phyloP scores from a whole-genome alignment of 192 early-diverging fungal species.

The Dispira simplex region DNA sequence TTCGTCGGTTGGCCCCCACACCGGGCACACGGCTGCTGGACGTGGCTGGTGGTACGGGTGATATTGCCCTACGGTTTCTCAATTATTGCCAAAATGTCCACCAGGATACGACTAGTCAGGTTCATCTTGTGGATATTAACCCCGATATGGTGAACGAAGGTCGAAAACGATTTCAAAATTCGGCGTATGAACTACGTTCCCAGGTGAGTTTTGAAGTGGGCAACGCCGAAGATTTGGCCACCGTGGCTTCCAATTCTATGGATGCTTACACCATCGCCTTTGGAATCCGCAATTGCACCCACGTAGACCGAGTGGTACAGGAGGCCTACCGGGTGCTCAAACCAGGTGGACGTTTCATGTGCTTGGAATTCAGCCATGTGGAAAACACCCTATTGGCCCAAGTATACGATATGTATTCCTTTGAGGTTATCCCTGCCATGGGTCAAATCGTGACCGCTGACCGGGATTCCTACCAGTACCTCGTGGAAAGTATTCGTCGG shows the following conservation, averaged over 20 bases:
- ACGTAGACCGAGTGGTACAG: constrained; percentile 67
- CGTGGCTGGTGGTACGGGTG: constrained; percentile 96
- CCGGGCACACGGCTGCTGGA: constrained; percentile 77
- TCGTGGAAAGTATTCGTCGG: constrained; percentile 90
- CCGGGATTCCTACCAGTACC: constrained; percentile 86
- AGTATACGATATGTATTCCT: constrained; percentile 88
- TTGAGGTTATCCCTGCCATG: constrained; percentile 80
- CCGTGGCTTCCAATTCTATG: constrained; percentile 56
- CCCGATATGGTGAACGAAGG: constrained; percentile 90
- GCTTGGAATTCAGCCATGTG: constrained; percentile 84
- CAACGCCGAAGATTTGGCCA: constrained; percentile 75
- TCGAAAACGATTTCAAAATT: constrained; percentile 45
- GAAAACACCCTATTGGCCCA: constrained; percentile 69
- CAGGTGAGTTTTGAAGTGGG: constrained; percentile 66
- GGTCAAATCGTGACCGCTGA: constrained; percentile 82
- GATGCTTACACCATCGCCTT: constrained; percentile 97
- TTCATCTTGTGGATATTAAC: constrained; percentile 93
- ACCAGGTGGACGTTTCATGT: constrained; percentile 92
- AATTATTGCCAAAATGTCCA: constrained; percentile 61
- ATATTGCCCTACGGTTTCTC: constrained; percentile 92
- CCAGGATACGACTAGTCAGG: constrained; percentile 40
- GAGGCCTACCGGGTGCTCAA: constrained; percentile 92
- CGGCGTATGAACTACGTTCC: constrained; percentile 15
- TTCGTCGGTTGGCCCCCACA: constrained; percentile 63
- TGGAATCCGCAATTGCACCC: constrained; percentile 96